Base-by-base conservation (phyloP, 2,329 filamentous ascomycete genomes). In the Penicillium oxalicum region DNA sequence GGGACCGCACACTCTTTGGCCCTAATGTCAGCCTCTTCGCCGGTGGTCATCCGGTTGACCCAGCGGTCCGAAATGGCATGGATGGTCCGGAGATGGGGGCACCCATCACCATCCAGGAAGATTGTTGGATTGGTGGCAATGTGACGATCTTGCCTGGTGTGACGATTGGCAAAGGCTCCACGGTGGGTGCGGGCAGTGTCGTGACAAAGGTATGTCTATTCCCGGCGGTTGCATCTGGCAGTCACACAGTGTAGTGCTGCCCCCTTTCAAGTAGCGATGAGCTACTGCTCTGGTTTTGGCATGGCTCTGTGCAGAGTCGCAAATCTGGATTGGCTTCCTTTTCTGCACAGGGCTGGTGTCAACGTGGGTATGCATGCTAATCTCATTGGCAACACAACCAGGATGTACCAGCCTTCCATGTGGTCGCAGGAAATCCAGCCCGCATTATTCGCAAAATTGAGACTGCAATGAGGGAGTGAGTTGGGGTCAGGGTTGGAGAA, bases 41-140 rank as follows among this genome's bases (percentile, higher is more conserved):
- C 35, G 90, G 80, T 1, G 83, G 79, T 0, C 90, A 95, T 67
- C 88, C 89, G 1, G 70, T 90, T 0, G 87, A 94, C 58, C 87
- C 87, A 0, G 76, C 76, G 0, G 56, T 91, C 4, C 80, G 89
- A 28, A 85, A 91, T 61, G 88, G 89, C 0, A 83, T 78, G 0
- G 75, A 79, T 11, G 89, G 89, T 0, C 88, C 88, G 0, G 90
- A 95, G 66, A 61, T 72, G 7, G 90, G 88, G 0, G 82, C 80
- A 57, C 80, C 86, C 8, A 87, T 95, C 52, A 77, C 74, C 32
- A 82, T 95, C 45, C 88, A 84, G 0, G 84, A 89, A 55, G 89
- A 95, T 70, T 87, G 87, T 69, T 89, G 87, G 87, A 69, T 91
- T 28, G 87, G 84, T 1, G 86, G 86, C 0, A 84, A 83, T 61